Evolutionary conservation across 176 grass and related monocot species (phyloP), one percentile per base, ranked within the genome.

Genomic region (Aechmea fasciata): DNA sequence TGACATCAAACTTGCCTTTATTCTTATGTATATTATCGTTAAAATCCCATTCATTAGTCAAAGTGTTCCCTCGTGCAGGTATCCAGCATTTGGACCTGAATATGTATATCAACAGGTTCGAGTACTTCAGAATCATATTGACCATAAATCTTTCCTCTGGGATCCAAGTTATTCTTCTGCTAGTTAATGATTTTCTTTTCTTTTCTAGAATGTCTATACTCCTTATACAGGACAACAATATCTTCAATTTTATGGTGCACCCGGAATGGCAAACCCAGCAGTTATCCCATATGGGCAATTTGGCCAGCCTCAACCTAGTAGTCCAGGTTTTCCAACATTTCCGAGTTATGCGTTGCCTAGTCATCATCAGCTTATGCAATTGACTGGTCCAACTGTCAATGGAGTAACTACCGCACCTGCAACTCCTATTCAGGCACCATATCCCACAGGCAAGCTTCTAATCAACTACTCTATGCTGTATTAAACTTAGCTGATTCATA

Each of bases 181-280:
- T 55, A 57, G 11, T 74, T 26, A 66, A 18, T 84, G 57, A 66
- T 23, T 57, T 48, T 71, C 86, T 71, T 83, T 80, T 83, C 77
- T 72, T 77, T 80, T 90, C 73, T 83, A 90, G 87, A 90, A 86
- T 86, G 87, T 78, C n/a, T 90, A 86, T 67, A 71, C 66, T 74
- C 77, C 87, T 61, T 90, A 86, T 77, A 80, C 82, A 71, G 80
- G 83, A 68, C 83, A 86, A 57, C 87, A 86, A 50, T 86, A 86
- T 66, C 57, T 90, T 71, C 80, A 81, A 65, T 73, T 86, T 33
- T 83, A 90, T 11, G 77, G 87, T 49, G 74, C 77, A 52, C 87
- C 80, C 51, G 85, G 83, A 71, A 75, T 80, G 52, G 66, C 75
- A 83, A 78, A 81, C 17, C 66, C 87, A 53, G 63, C 77, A 52